Evolutionary conservation across 108 stramenopile genomes (phyloP), one percentile per base, ranked within the genome.

Genomic region (Aurantiochytrium sp.): DNA sequence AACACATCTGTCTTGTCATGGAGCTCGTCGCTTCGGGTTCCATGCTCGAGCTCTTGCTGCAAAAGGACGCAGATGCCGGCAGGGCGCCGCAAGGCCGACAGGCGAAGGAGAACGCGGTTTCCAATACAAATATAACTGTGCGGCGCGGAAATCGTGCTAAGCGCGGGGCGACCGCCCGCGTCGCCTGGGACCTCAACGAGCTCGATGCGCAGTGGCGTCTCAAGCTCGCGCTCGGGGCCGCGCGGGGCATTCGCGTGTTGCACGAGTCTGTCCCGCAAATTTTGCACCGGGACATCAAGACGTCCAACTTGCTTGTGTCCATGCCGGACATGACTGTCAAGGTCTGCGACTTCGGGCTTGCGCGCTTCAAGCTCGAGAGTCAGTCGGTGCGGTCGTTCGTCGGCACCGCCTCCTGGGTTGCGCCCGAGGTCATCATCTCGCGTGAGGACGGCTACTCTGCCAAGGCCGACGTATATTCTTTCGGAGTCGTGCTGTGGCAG

Each of bases 221-320:
- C 41, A 55, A 86, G 36, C 21, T 88, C 15, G 88, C 88, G 55
- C 89, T 92, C 21, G 92, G 90, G 24, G 91, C 88, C 17, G 90
- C 91, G 2, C 45, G 69, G 31, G 90, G 89, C 37, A 89, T 92
- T 88, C 30, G 34, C 2, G 91, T 90, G 32, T 90, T 92, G 4
- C 92, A 92, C 69, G 41, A 89, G 19, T 89, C 45, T 8, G 85
- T 4, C 5, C 92, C 92, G 4, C 89, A 90, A 17, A 89, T 92
- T 27, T 30, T 92, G 4, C 92, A 92, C 54, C 86, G 92, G 24
- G 92, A 92, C 34, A 88, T 92, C 12, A 92, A 92, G 89, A 90
- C 90, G 41, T 54, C 89, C 4, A 92, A 92, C 55, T 45, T 92
- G 42, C 91, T 92, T 10, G 48, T 92, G 39, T 55, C 87, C n/a